Percentiles rank a stretch among this genome's conserved stretches.
phyloP scores from a whole-genome alignment of 345 rosid species.

The Linum lewisii region DNA sequence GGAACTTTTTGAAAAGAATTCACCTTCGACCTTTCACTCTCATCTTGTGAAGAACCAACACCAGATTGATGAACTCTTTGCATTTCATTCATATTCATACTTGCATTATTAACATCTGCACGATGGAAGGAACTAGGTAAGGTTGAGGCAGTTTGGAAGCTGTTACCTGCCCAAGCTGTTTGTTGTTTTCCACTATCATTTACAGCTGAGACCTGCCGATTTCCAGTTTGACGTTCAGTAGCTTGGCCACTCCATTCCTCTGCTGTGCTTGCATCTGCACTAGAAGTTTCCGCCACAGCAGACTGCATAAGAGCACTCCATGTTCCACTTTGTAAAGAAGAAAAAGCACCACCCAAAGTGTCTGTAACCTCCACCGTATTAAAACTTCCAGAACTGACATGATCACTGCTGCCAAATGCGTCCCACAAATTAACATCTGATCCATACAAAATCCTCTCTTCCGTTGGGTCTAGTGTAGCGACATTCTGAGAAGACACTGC shows the following conservation, averaged over 20 bases:
- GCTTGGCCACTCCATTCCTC: constrained; percentile 50
- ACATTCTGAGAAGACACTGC: constrained; percentile 36
- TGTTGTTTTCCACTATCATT: constrained; percentile 29
- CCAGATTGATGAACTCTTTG: constrained; percentile 27
- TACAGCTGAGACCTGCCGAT: constrained; percentile 20
- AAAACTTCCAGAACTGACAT: constrained; percentile 36
- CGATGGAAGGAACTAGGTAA: constrained; percentile 17
- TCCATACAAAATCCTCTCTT: constrained; percentile 82
- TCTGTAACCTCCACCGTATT: constrained; percentile 38
- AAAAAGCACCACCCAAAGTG: constrained; percentile 29
- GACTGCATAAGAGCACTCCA: constrained; percentile 99
- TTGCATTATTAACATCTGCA: constrained; percentile 17
- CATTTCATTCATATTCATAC: constrained; percentile 15
- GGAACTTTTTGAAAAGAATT: constrained; percentile 30
- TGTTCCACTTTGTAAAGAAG: constrained; percentile 86
- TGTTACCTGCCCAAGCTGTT: constrained; percentile 28
- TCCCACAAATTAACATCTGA: constrained; percentile 80
- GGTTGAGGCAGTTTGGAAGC: constrained; percentile 21
- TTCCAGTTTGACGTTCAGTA: constrained; percentile 22
- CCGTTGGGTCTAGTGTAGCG: constrained; percentile 79
- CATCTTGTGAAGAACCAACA: constrained; percentile 26
- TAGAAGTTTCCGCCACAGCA: constrained; percentile 87
- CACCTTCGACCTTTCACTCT: constrained; percentile 29
- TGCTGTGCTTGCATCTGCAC: constrained; percentile 36
- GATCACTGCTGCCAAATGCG: constrained; percentile 50